These are phyloP conservation scores for Leccinum incarnatum DNA, from an alignment of 768 basidiomycete genomes.

Conservation along the genomic window DNA sequence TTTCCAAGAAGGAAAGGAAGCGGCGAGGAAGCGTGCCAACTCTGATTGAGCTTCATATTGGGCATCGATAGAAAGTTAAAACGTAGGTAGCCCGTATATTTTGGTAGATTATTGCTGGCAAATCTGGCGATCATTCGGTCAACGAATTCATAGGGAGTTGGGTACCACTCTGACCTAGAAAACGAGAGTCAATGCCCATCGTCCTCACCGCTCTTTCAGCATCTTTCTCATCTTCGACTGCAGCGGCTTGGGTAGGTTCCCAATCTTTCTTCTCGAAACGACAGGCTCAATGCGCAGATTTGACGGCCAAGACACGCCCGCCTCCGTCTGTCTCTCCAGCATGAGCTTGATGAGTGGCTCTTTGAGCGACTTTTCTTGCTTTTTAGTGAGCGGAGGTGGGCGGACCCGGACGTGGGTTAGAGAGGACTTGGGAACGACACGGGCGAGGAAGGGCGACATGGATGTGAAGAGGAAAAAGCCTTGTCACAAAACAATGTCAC, in stretches of 20 bases:
- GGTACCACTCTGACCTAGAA: constrained; percentile 5
- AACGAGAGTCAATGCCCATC: background rate
- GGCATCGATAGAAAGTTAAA: background rate
- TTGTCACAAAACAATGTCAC: constrained; percentile 12
- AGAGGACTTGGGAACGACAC: constrained; percentile 37
- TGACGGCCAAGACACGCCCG: constrained; percentile 41
- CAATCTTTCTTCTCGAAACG: constrained; percentile 38
- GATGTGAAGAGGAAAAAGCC: background rate
- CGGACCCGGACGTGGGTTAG: constrained; percentile 22
- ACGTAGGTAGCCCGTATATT: background rate
- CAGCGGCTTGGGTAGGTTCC: constrained; percentile 37
- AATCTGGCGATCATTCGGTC: background rate
- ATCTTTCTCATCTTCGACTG: constrained; percentile 40
- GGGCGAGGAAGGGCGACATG: constrained; percentile 26
- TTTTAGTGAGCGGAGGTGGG: constrained; percentile 33
- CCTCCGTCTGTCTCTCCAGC: constrained; percentile 36
- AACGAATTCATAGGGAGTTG: background rate
- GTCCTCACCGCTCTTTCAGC: constrained; percentile 33
- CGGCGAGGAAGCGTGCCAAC: background rate
- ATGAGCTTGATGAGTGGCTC: constrained; percentile 42
- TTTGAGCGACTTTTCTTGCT: constrained; percentile 27
- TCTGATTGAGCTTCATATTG: background rate
- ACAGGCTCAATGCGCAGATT: constrained; percentile 52
- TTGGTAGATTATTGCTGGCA: background rate
- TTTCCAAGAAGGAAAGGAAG: constrained; percentile 47